Evolutionary conservation across 371 early-diverging fungal species (phyloP).

Genomic region (Haplosporangium sp.): DNA sequence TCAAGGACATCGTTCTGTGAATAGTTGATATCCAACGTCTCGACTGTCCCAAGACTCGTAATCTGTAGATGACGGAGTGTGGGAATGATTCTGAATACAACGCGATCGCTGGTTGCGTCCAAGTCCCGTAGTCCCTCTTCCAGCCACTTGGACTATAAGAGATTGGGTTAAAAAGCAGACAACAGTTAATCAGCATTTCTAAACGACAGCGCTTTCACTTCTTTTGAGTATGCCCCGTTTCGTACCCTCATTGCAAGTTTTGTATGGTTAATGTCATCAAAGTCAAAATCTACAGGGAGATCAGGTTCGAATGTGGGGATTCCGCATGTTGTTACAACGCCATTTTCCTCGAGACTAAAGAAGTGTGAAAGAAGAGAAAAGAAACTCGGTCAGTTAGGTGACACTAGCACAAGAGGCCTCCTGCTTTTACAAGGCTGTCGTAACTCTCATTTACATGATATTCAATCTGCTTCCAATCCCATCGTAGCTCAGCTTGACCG

Average conservation of each 20-base stretch:
- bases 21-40: constrained; percentile 49
- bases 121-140: constrained; percentile 46
- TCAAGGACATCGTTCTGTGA: constrained; percentile 50
- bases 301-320: constrained; percentile 51
- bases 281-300: constrained; percentile 34
- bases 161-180: not conserved
- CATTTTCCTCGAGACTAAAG: constrained; percentile 39
- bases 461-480: constrained; percentile 33
- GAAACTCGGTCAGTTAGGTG: not conserved
- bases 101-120: constrained; percentile 45
- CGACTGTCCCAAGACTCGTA: constrained; percentile 51
- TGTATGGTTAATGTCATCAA: constrained; percentile 24
- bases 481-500: constrained; percentile 37
- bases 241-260: constrained; percentile 42
- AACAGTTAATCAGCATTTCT: not conserved
- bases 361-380: not conserved
- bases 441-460: constrained; percentile 21
- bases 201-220: too few relatives aligned
- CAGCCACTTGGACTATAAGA: constrained; percentile 38
- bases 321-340: constrained; percentile 41
- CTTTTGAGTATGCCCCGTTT: too few relatives aligned
- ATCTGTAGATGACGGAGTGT: constrained; percentile 45
- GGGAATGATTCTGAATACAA: constrained; percentile 38
- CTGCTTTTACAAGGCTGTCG: not conserved
- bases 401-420: too few relatives aligned